These are phyloP conservation scores for Euryodendron excelsum DNA, from an alignment of 148 eudicot genomes.

Conservation along the genomic window DNA sequence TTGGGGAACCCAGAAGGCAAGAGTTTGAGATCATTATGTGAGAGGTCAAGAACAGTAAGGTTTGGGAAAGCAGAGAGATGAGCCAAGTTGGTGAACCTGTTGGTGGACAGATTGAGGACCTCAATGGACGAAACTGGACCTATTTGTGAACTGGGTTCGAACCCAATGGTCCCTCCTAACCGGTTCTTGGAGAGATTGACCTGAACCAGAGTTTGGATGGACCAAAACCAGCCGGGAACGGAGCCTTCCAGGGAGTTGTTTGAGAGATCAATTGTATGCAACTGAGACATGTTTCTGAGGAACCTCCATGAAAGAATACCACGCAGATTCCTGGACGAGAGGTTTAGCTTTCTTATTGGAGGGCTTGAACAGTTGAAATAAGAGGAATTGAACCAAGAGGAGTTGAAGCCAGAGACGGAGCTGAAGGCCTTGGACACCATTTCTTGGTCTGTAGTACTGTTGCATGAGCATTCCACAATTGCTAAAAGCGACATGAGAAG, in stretches of 20 bases:
- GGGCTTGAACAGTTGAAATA: slow-evolving; percentile 19
- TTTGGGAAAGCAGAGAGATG: slow-evolving; percentile 43
- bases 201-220: slow-evolving; percentile 27
- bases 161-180: slow-evolving; percentile 59
- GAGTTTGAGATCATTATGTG: slow-evolving; percentile 49
- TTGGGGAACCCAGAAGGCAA: slow-evolving; percentile 48
- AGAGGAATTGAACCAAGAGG: slow-evolving; percentile 27
- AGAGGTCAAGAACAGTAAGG: slow-evolving; percentile 57
- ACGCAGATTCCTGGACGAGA: slow-evolving; percentile 54
- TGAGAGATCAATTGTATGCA: slow-evolving; percentile 66
- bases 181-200: slow-evolving; percentile 56
- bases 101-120: slow-evolving; percentile 49
- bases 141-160: slow-evolving; percentile 15
- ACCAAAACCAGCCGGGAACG: slow-evolving; percentile 56
- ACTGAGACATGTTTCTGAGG: slow-evolving; percentile 52
- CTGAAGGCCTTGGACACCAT: slow-evolving; percentile 59
- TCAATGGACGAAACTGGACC: slow-evolving; percentile 35
- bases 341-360: slow-evolving; percentile 36
- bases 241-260: slow-evolving; percentile 63
- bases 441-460: slow-evolving; percentile 33
- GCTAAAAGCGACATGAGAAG: slow-evolving; percentile 22
- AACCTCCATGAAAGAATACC: slow-evolving; percentile 68
- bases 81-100: slow-evolving; percentile 63
- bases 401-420: slow-evolving; percentile 57
- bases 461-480: slow-evolving; percentile 25